Base-by-base conservation (phyloP, 1,284 basidiomycete genomes). In the Xerocomus amazonicus region DNA sequence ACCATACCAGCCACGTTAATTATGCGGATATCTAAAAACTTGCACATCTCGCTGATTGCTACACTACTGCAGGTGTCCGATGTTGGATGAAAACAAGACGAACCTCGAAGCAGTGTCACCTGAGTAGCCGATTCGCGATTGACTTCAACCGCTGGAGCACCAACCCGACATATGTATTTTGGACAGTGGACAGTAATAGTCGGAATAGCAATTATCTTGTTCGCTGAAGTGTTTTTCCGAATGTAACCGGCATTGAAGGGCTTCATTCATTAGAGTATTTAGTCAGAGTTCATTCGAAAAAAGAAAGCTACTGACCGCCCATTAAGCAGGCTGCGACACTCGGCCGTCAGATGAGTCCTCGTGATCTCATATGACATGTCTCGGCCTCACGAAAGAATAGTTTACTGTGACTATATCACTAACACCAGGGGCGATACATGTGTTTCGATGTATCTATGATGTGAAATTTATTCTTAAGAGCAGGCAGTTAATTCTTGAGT, bases 381-480 rank as follows among this genome's bases (percentile, higher is more conserved):
- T 61, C 14, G 38, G 38, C 40, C 26, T 23, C 26, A 36, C n/a
- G 16, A 43, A 31, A 17, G 29, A 27, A 50, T 35, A 5, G 3
- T 43, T 31, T 32, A 49, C 56, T 19, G 29, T 83, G 34, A 69
- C 59, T 35, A 79, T 55, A 48, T 76, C 72, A 56, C 74, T 77
- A 42, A 70, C 69, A 14, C 89, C 90, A 4, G 90, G 90, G 2
- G 71, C 3, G 78, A 77, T 13, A 90, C 78, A 14, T 79, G 65
- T 43, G 74, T 77, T 65, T 80, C 78, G 38, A 84, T 72, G 59
- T 83, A 81, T 14, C 82, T 3, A 81, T 84, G 70, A 92, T 92
- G 66, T 89, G 91, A 59, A 91, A 83, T 66, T 90, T 85, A 63
- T 87, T 86, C 83, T 84, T 69, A 37, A 12, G 3, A 13, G n/a